Evolutionary conservation across 139 green algal genomes (phyloP).

Genomic region (Chlamydomonas applanata): DNA sequence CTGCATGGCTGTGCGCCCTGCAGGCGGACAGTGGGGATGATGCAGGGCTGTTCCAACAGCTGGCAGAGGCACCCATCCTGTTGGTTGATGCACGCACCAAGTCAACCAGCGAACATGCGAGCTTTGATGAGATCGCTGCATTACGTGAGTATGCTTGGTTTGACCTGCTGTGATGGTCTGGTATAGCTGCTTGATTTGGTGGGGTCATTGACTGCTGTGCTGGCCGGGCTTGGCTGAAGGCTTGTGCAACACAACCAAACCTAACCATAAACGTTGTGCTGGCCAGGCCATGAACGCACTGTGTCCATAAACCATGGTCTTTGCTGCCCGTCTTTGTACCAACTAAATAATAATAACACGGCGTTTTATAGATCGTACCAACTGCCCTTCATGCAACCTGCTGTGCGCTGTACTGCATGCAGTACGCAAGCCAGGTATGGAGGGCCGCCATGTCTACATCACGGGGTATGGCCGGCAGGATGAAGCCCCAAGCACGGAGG

Average conservation of each 20-base stretch:
- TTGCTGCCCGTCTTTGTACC: too few species aligned
- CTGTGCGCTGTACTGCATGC: too few species aligned
- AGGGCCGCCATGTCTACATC: conserved; percentile 7
- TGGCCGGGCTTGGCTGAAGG: too few species aligned
- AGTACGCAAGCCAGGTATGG: too few species aligned
- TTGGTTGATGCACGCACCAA: conserved; percentile 36
- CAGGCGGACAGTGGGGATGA: conserved; percentile 44
- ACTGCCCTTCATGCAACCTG: too few species aligned
- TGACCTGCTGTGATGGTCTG: too few species aligned
- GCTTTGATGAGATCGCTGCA: conserved; percentile 20
- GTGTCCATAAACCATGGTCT: background rate
- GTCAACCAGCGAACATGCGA: conserved; percentile 38
- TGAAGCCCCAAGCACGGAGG: conserved; percentile 12
- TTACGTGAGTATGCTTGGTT: conserved; percentile 13
- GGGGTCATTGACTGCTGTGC: too few species aligned
- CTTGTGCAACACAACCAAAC: background rate
- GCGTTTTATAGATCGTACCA: too few species aligned
- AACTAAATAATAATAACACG: too few species aligned
- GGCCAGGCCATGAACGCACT: too few species aligned
- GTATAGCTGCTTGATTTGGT: too few species aligned
- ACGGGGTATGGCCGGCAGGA: conserved; percentile 24
- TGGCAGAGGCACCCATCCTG: conserved; percentile 27
- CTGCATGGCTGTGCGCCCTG: background rate
- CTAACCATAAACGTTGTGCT: too few species aligned
- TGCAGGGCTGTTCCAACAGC: conserved; percentile 19